Evolutionary conservation across 2,329 filamentous ascomycete genomes (phyloP), one percentile per base, ranked within the genome.

Genomic region (Alternaria dauci): DNA sequence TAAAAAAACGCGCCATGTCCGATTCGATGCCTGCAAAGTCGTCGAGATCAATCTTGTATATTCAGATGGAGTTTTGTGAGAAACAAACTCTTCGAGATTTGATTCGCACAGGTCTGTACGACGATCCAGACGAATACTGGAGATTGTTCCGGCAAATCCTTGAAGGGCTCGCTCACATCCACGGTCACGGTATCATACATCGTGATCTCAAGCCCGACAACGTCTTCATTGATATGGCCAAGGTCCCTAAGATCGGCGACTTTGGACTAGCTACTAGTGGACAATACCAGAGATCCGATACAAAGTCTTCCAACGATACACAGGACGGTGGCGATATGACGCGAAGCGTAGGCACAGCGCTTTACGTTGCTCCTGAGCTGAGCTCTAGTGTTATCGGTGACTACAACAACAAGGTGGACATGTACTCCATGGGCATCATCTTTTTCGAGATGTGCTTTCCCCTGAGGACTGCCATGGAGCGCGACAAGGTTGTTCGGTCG

Each of bases 51-150:
- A 89, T 94, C 7, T 84, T 99, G 42, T 99, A 97, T 76, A 98
- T 99, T 57, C 95, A 96, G 62, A 99, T 99, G 95, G 95, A 99
- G 76, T 96, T 97, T 69, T 99, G 95, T 73, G 94, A 98, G 76
- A 95, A 94, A 74, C 88, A 91, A 67, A 98, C 95, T 0, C 85
- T 99, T 32, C 90, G 94, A 20, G 93, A 98, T 82, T 81, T 97
- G 30, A 96, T 99, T 58, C 86, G 87, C 23, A 88, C 90, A 70
- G 90, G 89, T 30, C 81, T 98, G 11, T 87, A 88, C 68, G 89
- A 91, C 68, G 88, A 94, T 58, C 84, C 86, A 2, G 86, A 93
- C 28, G 91, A 96, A 71, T 87, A 91, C 16, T 99, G 95, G 95
- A 88, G 93, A 30, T 83, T 98, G 5, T 94, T 98, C 67, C 88